A percentile compares a stretch with the other conserved stretches of the same genome.
These are phyloP conservation scores for Penicillium sp. DNA, from an alignment of 2,329 filamentous ascomycete genomes.

Conservation along the genomic window DNA sequence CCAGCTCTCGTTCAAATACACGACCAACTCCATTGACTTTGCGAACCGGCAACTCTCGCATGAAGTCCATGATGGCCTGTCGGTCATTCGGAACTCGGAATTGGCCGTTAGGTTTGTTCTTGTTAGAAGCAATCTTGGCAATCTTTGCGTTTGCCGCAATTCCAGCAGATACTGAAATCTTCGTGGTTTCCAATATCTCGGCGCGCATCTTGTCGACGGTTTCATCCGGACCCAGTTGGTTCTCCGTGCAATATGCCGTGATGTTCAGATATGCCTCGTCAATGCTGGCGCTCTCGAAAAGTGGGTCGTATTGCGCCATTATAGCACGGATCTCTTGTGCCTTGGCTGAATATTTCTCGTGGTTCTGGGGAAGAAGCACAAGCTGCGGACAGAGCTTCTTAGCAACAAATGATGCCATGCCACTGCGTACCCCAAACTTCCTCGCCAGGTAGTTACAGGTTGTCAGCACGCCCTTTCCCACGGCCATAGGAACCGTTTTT, in stretches of 20 bases:
- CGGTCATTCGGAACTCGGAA: conserved; percentile 72
- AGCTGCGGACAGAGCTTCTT: conserved; percentile 89
- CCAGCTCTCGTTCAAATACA: conserved; percentile 86
- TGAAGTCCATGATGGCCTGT: conserved; percentile 75
- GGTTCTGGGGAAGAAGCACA: conserved; percentile 78
- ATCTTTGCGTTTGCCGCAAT: conserved; percentile 91
- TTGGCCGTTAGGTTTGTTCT: conserved; percentile 95
- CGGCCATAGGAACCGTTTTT: conserved; percentile 82
- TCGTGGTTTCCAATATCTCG: conserved; percentile 71
- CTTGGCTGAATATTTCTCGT: conserved; percentile 86
- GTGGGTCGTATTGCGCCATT: conserved; percentile 79
- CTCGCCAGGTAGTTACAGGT: conserved; percentile 86
- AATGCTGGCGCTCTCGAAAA: conserved; percentile 90
- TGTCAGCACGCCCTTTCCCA: conserved; percentile 69
- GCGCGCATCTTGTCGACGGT: conserved; percentile 73
- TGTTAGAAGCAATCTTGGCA: conserved; percentile 92
- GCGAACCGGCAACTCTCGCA: conserved; percentile 75
- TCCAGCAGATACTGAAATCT: conserved; percentile 87
- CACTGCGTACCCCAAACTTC: conserved; percentile 84
- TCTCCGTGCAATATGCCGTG: conserved; percentile 73
- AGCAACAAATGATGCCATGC: conserved; percentile 95
- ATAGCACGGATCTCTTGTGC: conserved; percentile 82
- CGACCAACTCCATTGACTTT: conserved; percentile 95
- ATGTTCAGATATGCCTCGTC: conserved; percentile 97
- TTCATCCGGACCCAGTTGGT: conserved; percentile 66